Base-by-base conservation (phyloP, 2,329 filamentous ascomycete genomes). In the Endoconidiophora polonica region DNA sequence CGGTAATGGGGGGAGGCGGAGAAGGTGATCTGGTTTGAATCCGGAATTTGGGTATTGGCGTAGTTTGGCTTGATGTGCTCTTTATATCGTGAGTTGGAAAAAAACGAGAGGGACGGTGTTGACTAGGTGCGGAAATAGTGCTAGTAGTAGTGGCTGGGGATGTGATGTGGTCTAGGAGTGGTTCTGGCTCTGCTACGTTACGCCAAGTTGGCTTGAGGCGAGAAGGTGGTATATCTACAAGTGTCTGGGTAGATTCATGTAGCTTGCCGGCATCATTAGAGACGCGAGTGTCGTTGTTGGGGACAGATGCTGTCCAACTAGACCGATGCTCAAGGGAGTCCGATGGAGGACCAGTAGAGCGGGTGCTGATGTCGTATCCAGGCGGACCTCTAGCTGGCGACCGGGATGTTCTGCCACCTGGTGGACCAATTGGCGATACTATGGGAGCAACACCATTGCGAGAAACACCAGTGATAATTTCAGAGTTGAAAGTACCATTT, bases 401-500 rank as follows among this genome's bases (percentile, higher is more conserved):
- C 26, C 23, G 23, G 5, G 47, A 36, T 5, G 39, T 36, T 16
- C 40, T 36, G 18, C 16, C 23, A 23, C 53, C 60, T 2, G 66
- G 66, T 7, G 66, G 65, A 9, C 61, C 67, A 45, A 69, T 68
- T 12, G 68, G 74, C 1, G 69, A 67, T 66, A 10, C 72, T 64
- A 16, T 7, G 5, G 37, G 36, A 9, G 38, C 18, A 16, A 20
- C 33, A 70, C 61, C 42, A 68, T 67, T 24, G 1, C 29, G 29
- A 7, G 29, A 33, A 3, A 33, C 29, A 70, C 71, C 47, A 33
- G 29, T 33, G 12, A 33, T 33, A 5, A 81, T 68, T 56, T 78
- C 76, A 10, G 76, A 70, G 51, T 74, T 77, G 58, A 88, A 88
- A 0, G 82, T 86, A 41, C 83, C 83, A 60, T 88, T 88, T 3